Base-by-base conservation (phyloP, 768 basidiomycete genomes). In the Macrolepiota albuminosa region DNA sequence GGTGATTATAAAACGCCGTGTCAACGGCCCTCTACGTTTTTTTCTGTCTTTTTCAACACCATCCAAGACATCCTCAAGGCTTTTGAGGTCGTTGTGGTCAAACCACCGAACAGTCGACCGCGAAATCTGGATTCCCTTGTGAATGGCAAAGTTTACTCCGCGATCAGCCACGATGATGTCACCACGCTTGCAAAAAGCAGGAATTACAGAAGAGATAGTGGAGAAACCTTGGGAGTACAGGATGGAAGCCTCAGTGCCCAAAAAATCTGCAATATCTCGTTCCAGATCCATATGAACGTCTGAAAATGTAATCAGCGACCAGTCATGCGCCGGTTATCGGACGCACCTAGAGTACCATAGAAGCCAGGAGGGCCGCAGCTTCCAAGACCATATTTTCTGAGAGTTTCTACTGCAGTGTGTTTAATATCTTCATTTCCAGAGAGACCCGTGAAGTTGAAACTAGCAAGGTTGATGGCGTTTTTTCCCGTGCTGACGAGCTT, bases 91-190 rank as follows among this genome's bases (percentile, higher is more conserved):
- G 65, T 96, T 97, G 70, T 98, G 97, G 65, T 98, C 95, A 70
- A 85, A 99, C 93, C 93, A 99, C 56, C 92, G 84, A 37, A 98
- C 85, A 0, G 89, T 94, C 6, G 88, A 92, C 43, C 97, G 87
- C 21, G 89, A 91, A 61, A 98, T 93, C 71, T 96, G 90, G 33
- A 98, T 85, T 18, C 96, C 97, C 73, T 95, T 96, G 71, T 98
- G 95, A 57, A 98, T 91, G 16, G 92, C 87, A 72, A 98, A 94
- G 73, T 91, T 96, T 65, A 95, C 87, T n/a, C 88, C 85, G n/a
- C 93, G 86, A 73, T 99, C 96, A 4, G 94, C 95, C n/a, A 99
- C 91, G 68, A 99, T 95, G 68, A 99, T 86, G 68, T 99, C 96
- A 2, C 95, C 95, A 62, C 96, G 86, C 72, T 99, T 98, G 80